These are phyloP conservation scores for Pseudocercospora eumusae DNA, from an alignment of 2,329 filamentous ascomycete genomes.

Conservation along the genomic window DNA sequence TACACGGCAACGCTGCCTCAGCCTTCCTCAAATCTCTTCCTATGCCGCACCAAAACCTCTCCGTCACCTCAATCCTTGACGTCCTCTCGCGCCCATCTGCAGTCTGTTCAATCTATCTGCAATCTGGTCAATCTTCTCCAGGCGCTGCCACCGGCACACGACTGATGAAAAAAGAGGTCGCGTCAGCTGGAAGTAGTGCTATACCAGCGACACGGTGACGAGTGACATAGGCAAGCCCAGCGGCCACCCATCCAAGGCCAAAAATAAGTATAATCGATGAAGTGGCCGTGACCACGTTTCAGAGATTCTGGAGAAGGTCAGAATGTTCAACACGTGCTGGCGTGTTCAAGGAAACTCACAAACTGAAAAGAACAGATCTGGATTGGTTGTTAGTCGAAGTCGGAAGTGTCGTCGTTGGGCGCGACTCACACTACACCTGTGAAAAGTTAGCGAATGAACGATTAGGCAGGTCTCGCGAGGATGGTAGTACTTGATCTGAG, in stretches of 20 bases:
- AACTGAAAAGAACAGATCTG: slow-evolving; percentile 9
- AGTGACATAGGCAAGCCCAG: slow-evolving; percentile 19
- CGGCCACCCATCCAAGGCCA: slow-evolving; percentile 11
- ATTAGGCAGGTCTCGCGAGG: background rate
- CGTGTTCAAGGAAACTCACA: background rate
- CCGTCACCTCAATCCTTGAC: background rate
- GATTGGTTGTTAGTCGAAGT: background rate
- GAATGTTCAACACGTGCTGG: background rate
- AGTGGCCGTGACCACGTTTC: slow-evolving; percentile 14
- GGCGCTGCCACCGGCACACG: background rate
- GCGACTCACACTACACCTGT: background rate
- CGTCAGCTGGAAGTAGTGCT: slow-evolving; percentile 18
- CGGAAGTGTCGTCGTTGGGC: background rate
- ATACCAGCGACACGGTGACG: slow-evolving; percentile 19
- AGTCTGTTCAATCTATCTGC: background rate
- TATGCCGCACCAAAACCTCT: background rate
- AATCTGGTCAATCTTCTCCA: slow-evolving; percentile 1
- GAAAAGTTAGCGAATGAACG: background rate
- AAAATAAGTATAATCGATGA: slow-evolving; percentile 21
- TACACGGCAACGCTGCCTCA: background rate
- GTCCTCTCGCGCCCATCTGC: background rate
- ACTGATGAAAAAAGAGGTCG: slow-evolving; percentile 21
- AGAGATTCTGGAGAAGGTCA: slow-evolving; percentile 6
- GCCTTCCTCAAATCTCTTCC: background rate
- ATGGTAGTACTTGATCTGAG: background rate